Evolutionary conservation across 768 basidiomycete genomes (phyloP).

Genomic region (Leucocoprinus birnbaumii): DNA sequence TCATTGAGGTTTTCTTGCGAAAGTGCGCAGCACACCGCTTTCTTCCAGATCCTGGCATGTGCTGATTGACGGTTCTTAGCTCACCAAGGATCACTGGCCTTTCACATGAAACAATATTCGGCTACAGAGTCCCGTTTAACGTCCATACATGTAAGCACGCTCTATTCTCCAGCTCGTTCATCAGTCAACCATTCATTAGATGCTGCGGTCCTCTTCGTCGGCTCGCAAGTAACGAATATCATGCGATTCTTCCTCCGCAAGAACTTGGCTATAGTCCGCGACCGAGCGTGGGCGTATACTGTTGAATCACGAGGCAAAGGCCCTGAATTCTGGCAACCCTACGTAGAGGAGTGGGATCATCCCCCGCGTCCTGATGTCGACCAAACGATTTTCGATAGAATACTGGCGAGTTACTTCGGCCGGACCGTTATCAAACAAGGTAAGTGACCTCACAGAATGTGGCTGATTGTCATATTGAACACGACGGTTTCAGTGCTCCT

Average conservation of each 20-base stretch:
- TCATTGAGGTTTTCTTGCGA: constrained; percentile 61
- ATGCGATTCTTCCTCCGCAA: constrained; percentile 80
- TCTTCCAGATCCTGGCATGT: background rate
- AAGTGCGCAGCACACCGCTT: constrained; percentile 42
- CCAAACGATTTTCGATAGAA: constrained; percentile 27
- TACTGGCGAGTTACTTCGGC: constrained; percentile 34
- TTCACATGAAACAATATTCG: constrained; percentile 61
- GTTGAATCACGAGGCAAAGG: constrained; percentile 82
- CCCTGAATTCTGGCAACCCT: constrained; percentile 79
- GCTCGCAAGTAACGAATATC: constrained; percentile 71
- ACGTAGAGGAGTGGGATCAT: constrained; percentile 77
- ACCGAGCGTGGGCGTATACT: constrained; percentile 79
- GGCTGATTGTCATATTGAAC: background rate
- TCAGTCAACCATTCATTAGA: too few species aligned
- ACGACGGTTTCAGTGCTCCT: constrained; percentile 22
- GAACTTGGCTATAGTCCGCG: constrained; percentile 78
- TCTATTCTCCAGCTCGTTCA: background rate
- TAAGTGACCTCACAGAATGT: constrained; percentile 19
- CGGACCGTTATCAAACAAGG: constrained; percentile 46
- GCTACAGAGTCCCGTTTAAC: constrained; percentile 62
- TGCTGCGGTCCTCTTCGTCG: constrained; percentile 70
- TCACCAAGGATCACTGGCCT: constrained; percentile 64
- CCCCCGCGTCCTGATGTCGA: constrained; percentile 42
- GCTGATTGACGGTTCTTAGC: constrained; percentile 27
- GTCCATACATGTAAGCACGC: constrained; percentile 61